phyloP scores from a whole-genome alignment of 2,329 filamentous ascomycete species.

The Penicillium thymicola region DNA sequence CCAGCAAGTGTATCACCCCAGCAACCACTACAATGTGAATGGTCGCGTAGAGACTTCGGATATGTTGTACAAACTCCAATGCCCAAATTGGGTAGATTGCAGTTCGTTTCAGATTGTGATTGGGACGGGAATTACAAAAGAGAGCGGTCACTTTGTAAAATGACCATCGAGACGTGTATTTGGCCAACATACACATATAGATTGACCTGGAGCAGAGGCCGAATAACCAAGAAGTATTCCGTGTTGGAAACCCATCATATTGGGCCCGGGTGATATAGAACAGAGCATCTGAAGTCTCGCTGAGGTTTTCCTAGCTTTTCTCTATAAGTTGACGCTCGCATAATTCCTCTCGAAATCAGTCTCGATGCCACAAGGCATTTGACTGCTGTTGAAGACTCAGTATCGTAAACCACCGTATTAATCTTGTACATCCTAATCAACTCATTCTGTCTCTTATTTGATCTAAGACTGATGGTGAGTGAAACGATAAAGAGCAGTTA shows the following conservation, averaged over 20 bases:
- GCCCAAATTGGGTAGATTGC: no score
- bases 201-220: constrained; percentile 22
- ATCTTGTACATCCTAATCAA: background rate
- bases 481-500: background rate
- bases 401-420: constrained; percentile 13
- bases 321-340: constrained; percentile 34
- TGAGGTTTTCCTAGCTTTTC: constrained; percentile 34
- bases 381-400: constrained; percentile 34
- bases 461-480: background rate
- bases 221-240: constrained; percentile 29
- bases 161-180: constrained; percentile 43
- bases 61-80: constrained; percentile 22
- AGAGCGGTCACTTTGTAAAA: constrained; percentile 41
- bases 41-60: constrained; percentile 41
- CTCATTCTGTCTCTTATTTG: background rate
- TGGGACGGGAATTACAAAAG: constrained; percentile 24
- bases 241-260: constrained; percentile 38
- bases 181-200: constrained; percentile 45
- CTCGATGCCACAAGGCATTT: constrained; percentile 39
- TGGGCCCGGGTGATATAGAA: constrained; percentile 42
- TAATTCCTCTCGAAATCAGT: constrained; percentile 41
- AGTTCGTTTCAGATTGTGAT: no score
- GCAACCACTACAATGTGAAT: constrained; percentile 55
- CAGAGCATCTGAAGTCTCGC: constrained; percentile 47
- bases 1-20: constrained; percentile 51